Percentiles rank a stretch among this genome's conserved stretches.
Conservation (phyloP, 2,329 filamentous ascomycete genomes). For the Monosporascus sp. region DNA sequence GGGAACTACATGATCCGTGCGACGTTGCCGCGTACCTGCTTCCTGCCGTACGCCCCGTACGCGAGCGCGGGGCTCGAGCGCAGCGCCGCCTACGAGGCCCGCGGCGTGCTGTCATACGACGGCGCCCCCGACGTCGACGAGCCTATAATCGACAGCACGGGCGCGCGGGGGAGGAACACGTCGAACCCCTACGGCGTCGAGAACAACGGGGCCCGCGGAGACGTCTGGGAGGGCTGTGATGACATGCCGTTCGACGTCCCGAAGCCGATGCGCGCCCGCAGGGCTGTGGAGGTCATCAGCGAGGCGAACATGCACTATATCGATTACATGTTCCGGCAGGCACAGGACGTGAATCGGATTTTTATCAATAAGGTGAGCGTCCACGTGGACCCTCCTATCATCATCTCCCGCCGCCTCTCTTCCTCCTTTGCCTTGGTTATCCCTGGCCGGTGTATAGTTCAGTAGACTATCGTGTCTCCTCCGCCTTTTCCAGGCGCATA, state of each 20-base stretch:
- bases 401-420: background rate
- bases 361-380: constrained; percentile 29
- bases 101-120: constrained; percentile 27
- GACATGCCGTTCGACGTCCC: constrained; percentile 32
- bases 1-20: constrained; percentile 33
- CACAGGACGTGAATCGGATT: constrained; percentile 30
- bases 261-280: constrained; percentile 22
- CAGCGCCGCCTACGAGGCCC: constrained; percentile 20
- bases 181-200: constrained; percentile 26
- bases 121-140: constrained; percentile 13
- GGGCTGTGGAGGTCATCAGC: constrained; percentile 22
- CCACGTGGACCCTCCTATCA: background rate
- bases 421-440: background rate
- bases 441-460: no score
- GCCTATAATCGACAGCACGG: background rate
- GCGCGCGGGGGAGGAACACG: constrained; percentile 17
- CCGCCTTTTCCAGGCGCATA: no score
- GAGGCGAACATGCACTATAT: constrained; percentile 28
- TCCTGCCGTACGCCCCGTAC: constrained; percentile 30
- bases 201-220: constrained; percentile 21
- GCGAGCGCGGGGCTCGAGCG: constrained; percentile 21
- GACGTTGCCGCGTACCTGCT: constrained; percentile 27
- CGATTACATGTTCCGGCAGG: constrained; percentile 30
- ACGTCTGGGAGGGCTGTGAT: constrained; percentile 29
- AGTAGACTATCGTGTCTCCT: no score